Conservation (phyloP, 108 stramenopile species). For the Craspedostauros australis region DNA sequence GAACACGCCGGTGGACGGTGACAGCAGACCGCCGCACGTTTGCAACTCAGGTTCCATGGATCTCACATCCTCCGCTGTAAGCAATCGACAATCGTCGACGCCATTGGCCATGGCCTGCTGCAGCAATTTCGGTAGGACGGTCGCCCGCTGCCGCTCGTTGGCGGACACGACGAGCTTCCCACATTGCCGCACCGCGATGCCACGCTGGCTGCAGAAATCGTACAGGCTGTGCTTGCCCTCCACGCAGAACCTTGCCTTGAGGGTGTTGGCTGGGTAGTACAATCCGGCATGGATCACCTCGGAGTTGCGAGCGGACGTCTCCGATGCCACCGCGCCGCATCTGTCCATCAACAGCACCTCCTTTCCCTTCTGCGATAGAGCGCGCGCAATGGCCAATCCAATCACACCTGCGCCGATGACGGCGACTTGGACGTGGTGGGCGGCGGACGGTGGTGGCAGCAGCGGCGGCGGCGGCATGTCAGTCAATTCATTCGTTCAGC, state of each 20-base stretch:
- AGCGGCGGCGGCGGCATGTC: no score
- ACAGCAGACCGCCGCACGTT: constrained; percentile 55
- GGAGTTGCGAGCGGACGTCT: constrained; percentile 75
- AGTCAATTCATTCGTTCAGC: no score
- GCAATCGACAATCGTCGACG: constrained; percentile 44
- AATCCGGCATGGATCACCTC: constrained; percentile 88
- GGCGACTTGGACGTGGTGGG: constrained; percentile 53
- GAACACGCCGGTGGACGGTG: constrained; percentile 78
- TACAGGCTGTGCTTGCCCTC: constrained; percentile 65
- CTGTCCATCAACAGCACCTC: constrained; percentile 75
- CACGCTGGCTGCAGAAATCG: constrained; percentile 54
- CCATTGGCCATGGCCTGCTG: constrained; percentile 41
- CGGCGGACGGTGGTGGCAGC: no score
- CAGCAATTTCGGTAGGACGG: constrained; percentile 12
- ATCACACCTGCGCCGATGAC: constrained; percentile 83
- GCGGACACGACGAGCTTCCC: constrained; percentile 85
- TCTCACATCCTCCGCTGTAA: constrained; percentile 50
- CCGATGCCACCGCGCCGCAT: constrained; percentile 37
- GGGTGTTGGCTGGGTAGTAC: constrained; percentile 57
- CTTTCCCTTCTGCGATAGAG: constrained; percentile 45
- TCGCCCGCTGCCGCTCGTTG: constrained; percentile 26
- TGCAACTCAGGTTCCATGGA: constrained; percentile 58
- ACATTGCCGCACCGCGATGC: constrained; percentile 36
- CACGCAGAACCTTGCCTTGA: constrained; percentile 75
- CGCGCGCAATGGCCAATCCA: constrained; percentile 64